These are phyloP conservation scores for Microdochium bolleyi DNA, from an alignment of 2,329 filamentous ascomycete genomes.

Conservation along the genomic window DNA sequence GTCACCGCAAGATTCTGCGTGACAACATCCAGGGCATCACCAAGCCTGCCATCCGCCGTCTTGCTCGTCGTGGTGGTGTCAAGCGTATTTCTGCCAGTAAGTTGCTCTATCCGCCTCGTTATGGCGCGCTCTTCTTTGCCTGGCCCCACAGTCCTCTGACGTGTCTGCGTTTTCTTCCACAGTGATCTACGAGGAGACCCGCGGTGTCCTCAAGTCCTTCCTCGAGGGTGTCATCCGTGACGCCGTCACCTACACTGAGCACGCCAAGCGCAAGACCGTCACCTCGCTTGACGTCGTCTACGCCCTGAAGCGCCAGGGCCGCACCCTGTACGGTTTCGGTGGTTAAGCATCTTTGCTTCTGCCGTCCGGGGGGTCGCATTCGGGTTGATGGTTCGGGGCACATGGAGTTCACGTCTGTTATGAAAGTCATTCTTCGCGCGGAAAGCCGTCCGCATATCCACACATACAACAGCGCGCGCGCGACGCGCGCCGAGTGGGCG, in stretches of 20 bases:
- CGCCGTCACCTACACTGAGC: slow-evolving; percentile 74
- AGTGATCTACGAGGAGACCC: slow-evolving; percentile 44
- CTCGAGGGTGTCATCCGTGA: slow-evolving; percentile 75
- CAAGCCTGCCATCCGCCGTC: slow-evolving; percentile 97
- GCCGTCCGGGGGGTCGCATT: background rate
- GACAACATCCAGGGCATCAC: slow-evolving; percentile 99
- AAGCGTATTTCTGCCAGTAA: slow-evolving; percentile 98
- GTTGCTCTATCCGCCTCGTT: slow-evolving; percentile 17
- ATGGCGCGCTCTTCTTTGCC: slow-evolving; percentile 9
- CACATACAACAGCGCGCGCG: slow-evolving; percentile 7
- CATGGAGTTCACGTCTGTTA: slow-evolving; percentile 24
- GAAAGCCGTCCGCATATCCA: slow-evolving; percentile 9
- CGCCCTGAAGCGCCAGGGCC: slow-evolving; percentile 56
- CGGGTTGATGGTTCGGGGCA: slow-evolving; percentile 6
- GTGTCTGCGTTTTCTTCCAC: slow-evolving; percentile 8
- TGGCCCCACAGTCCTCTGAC: slow-evolving; percentile 10
- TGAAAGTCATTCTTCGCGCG: slow-evolving; percentile 21
- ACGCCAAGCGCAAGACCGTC: slow-evolving; percentile 72
- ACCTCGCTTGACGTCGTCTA: slow-evolving; percentile 59
- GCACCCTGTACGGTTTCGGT: slow-evolving; percentile 62
- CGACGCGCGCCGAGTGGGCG: slow-evolving; percentile 16
- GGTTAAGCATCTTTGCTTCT: slow-evolving; percentile 34
- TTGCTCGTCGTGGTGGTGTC: slow-evolving; percentile 97
- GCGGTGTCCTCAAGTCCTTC: slow-evolving; percentile 77
- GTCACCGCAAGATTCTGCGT: slow-evolving; percentile 97